Evolutionary conservation across 805 yeast genomes (phyloP).

Genomic region (Monosporozyma yasuniensis): DNA sequence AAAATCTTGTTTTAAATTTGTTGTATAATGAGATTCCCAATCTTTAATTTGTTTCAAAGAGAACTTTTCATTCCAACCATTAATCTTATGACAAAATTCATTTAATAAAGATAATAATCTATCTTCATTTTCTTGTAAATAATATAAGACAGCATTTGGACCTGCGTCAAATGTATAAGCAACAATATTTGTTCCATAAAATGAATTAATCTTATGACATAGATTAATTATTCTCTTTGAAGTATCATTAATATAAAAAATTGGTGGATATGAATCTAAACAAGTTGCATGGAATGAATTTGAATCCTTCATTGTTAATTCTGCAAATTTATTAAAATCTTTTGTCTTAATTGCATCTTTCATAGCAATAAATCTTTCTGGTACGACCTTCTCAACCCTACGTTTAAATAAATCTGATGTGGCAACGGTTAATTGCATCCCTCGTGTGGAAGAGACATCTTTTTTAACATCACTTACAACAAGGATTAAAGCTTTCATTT

Average conservation of each 20-base stretch:
- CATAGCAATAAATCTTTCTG: constrained; percentile 77
- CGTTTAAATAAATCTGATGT: constrained; percentile 81
- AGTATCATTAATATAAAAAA: constrained; percentile 86
- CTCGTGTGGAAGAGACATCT: constrained; percentile 89
- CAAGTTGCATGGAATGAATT: constrained; percentile 98
- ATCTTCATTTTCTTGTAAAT: constrained; percentile 66
- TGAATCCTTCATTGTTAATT: constrained; percentile 91
- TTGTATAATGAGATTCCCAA: neutral
- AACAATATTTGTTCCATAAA: constrained; percentile 51
- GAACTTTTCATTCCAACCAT: constrained; percentile 58
- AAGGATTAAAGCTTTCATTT: constrained; percentile 81
- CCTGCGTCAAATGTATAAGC: constrained; percentile 99
- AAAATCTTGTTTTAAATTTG: neutral
- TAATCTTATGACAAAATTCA: constrained; percentile 46
- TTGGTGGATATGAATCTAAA: constrained; percentile 90
- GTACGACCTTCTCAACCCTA: constrained; percentile 77
- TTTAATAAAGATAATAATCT: constrained; percentile 63
- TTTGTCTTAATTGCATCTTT: constrained; percentile 59
- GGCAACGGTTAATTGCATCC: constrained; percentile 91
- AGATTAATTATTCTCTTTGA: constrained; percentile 74
- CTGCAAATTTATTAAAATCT: constrained; percentile 75
- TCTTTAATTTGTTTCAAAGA: constrained; percentile 21
- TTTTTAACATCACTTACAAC: constrained; percentile 91
- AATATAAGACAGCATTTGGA: constrained; percentile 95
- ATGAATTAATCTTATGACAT: constrained; percentile 67